phyloP scores from a whole-genome alignment of 805 yeast genomes.

The Kodamaea leandrae region DNA sequence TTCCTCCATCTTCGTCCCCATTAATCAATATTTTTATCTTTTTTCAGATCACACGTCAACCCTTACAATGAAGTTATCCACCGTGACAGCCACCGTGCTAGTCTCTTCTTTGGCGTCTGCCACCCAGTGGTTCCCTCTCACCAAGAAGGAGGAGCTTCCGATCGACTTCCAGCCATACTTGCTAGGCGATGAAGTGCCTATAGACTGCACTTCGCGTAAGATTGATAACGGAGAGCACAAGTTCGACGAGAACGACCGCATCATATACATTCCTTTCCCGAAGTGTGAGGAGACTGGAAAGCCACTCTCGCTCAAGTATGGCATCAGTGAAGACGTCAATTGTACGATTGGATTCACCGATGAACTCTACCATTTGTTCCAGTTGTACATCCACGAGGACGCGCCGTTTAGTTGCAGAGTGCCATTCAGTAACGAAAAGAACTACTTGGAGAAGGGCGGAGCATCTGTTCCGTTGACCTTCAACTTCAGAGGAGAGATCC shows the following conservation, averaged over 20 bases:
- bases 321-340: constrained; percentile 47
- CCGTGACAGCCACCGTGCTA: neutral
- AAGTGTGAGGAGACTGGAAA: constrained; percentile 61
- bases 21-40: neutral
- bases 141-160: constrained; percentile 38
- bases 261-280: constrained; percentile 59
- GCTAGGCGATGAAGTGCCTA: constrained; percentile 41
- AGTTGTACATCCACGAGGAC: constrained; percentile 74
- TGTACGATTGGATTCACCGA: constrained; percentile 66
- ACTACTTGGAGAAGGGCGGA: constrained; percentile 42
- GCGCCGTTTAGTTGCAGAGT: constrained; percentile 69
- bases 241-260: constrained; percentile 58
- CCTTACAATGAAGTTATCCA: neutral
- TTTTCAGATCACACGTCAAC: no score
- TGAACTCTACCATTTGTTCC: constrained; percentile 68
- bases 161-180: constrained; percentile 34
- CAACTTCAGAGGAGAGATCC: constrained; percentile 63
- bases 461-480: constrained; percentile 58
- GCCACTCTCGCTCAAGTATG: constrained; percentile 56
- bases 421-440: constrained; percentile 47
- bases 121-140: constrained; percentile 36
- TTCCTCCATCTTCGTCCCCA: neutral
- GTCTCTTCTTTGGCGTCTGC: constrained; percentile 10
- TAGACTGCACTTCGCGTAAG: constrained; percentile 64
- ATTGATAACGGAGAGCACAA: constrained; percentile 77